Percentiles rank a stretch among this genome's conserved stretches.
phyloP scores from a whole-genome alignment of 106 monocot species.

The Iris macrosiphon region DNA sequence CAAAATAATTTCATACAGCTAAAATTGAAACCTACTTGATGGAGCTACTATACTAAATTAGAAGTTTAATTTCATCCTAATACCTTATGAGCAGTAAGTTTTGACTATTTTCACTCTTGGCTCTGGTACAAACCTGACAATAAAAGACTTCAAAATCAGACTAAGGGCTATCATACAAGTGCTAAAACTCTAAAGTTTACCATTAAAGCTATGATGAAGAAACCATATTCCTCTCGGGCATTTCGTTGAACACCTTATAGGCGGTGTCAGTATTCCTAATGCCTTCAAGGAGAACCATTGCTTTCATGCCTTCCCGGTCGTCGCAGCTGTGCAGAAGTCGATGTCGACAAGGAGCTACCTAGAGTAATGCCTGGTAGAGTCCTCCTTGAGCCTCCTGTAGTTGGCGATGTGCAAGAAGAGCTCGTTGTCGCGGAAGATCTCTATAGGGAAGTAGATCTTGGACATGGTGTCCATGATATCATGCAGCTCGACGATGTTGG shows the following conservation, averaged over 20 bases:
- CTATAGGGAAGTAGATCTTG: constrained; percentile 64
- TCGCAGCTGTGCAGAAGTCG: constrained; percentile 69
- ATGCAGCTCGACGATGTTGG: constrained; percentile 67
- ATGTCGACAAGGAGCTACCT: constrained; percentile 60
- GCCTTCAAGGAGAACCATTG: too few relatives aligned
- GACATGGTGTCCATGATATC: constrained; percentile 61
- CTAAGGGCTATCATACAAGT: too few relatives aligned
- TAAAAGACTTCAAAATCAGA: not conserved
- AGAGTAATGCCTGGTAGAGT: constrained; percentile 42
- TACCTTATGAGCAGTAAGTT: constrained; percentile 96
- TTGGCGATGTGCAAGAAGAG: constrained; percentile 22
- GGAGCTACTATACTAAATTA: not conserved
- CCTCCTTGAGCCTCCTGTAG: constrained; percentile 30
- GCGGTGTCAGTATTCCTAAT: too few relatives aligned
- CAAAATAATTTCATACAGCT: too few relatives aligned
- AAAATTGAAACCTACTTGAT: constrained; percentile 3
- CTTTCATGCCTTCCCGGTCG: too few relatives aligned
- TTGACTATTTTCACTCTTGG: constrained; percentile 95
- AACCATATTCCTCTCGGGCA: too few relatives aligned
- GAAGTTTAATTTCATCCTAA: not conserved
- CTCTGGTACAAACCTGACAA: constrained; percentile 86
- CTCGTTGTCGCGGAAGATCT: constrained; percentile 59
- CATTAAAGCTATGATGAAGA: too few relatives aligned
- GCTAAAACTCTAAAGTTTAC: too few relatives aligned
- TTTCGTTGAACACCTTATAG: too few relatives aligned